Percentiles rank a stretch among this genome's conserved stretches.
phyloP scores from a whole-genome alignment of 495 filamentous ascomycete genomes.

The Amniculicola lignicola region DNA sequence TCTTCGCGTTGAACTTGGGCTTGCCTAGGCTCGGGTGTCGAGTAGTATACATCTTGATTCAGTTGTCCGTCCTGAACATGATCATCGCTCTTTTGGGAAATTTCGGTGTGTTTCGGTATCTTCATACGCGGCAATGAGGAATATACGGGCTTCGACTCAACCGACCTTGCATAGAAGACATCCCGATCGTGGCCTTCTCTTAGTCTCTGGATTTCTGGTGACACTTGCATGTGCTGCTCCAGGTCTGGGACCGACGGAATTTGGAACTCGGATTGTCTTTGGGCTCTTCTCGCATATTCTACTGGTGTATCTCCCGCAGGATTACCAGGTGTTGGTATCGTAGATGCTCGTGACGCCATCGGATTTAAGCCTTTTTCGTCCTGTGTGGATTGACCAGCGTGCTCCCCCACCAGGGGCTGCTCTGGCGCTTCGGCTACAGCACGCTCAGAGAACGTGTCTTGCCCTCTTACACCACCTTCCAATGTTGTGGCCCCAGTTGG shows the following conservation, averaged over 20 bases:
- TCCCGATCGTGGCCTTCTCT: conserved; percentile 51
- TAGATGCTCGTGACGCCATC: conserved; percentile 36
- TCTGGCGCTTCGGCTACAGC: conserved; percentile 33
- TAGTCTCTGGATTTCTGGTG: conserved; percentile 33
- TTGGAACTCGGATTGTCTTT: conserved; percentile 53
- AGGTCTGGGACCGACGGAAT: conserved; percentile 52
- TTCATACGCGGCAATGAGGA: conserved; percentile 59
- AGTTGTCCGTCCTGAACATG: conserved; percentile 44
- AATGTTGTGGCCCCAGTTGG: conserved; percentile 25
- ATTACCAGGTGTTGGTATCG: conserved; percentile 31
- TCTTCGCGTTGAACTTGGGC: conserved; percentile 11
- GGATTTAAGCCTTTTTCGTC: conserved; percentile 32
- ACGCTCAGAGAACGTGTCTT: conserved; percentile 27
- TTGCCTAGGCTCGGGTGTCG: conserved; percentile 35
- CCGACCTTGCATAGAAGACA: conserved; percentile 55
- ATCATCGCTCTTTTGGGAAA: conserved; percentile 44
- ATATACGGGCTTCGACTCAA: conserved; percentile 45
- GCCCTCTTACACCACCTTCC: conserved; percentile 6
- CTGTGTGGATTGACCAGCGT: neutral
- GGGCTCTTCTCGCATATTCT: conserved; percentile 47
- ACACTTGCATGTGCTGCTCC: conserved; percentile 25
- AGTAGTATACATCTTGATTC: conserved; percentile 59
- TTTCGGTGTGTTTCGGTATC: conserved; percentile 54
- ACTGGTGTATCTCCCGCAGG: conserved; percentile 33
- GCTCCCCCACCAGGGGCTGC: conserved; percentile 25